Evolutionary conservation across 2,329 filamentous ascomycete genomes (phyloP), one percentile per base, ranked within the genome.

Genomic region (Pseudocercospora cruenta): DNA sequence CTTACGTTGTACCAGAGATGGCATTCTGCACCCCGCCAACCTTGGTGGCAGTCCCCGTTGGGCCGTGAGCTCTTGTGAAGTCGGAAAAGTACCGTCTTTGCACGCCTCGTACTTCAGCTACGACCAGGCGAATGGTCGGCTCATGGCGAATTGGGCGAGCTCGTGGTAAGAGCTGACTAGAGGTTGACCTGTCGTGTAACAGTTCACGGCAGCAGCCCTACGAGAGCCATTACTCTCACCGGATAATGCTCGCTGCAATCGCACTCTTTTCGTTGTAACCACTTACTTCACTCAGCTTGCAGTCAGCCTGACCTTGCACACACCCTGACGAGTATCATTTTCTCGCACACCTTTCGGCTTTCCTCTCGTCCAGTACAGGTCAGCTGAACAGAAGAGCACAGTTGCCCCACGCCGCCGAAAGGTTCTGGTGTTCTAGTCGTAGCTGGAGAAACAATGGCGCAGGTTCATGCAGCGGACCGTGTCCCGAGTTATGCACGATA

Each of bases 391-490:
- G 51, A 26, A 28, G 3, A 55, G 14, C 8, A 8, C 2, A 7
- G 4, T n/a, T 31, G 22, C 10, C 26, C 51, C 51, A 55, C 51
- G 51, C n/a, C 51, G 51, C 51, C 51, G 26, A 55, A 55, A 55
- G 51, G 26, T 31, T 33, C 9, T 55, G 51, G 24, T 28, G 51
- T n/a, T 55, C 26, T 55, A 55, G 26, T n/a, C 10, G 24, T 31
- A 26, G 19, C 10, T 24, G 26, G 26, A 26, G 26, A 31, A 14
- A 33, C 51, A 31, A 55, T 59, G 36, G 57, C 57, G 57, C 57
- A 59, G 57, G 33, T 59, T 12, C 57, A 28, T 59, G 21, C n/a
- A 59, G 57, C 57, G 39, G 28, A 21, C 16, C 51, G 51, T 19
- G 19, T 55, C 26, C 51, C 51, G 4, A 31, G 14, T 16, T 33